Base-by-base conservation (phyloP, 345 rosid genomes). In the Euphorbia lathyris region DNA sequence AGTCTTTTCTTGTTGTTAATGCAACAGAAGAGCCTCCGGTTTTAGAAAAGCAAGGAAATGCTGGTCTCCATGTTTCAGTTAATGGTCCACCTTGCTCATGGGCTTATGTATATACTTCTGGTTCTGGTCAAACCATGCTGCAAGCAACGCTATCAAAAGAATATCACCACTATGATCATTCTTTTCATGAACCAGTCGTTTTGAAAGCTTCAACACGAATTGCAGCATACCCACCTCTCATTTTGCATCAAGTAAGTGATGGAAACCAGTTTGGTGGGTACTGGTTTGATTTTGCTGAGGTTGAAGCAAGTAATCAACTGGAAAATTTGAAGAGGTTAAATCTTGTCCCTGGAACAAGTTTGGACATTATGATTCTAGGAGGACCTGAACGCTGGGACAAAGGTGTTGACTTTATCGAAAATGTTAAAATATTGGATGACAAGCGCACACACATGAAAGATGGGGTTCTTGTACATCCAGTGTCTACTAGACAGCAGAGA, bases 231-330 rank as follows among this genome's bases (percentile, higher is more conserved):
- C 83, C 71, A 69, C 97, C 94, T 32, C 92, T 93, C 52, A 69
- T 73, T 71, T 70, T 91, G 74, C 82, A 70, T 72, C 97, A 86
- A 82, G 83, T 76, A 9, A 83, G 88, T 67, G 91, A 93, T 65
- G 98, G 97, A 48, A 91, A 80, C 76, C 88, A 68, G 45, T 89
- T 83, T 86, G 98, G 98, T 67, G 98, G 98, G 29, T 90, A 90
- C 76, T 86, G 92, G 94, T 79, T 78, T 27, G 85, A 87, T 83
- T 73, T 81, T 59, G 76, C 71, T 68, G 74, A 66, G 67, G 78
- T 71, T 5, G 87, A 84, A 73, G 76, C 81, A 76, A 76, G 65
- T 80, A 65, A 64, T 72, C 83, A 82, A 27, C 68, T 80, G 43
- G 88, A 84, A 72, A 80, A 63, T 74, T 66, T 77, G 73, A 74